A percentile compares a stretch with the other conserved stretches of the same genome.
phyloP scores from a whole-genome alignment of 1,284 basidiomycete species.

The Phellopilus nigrolimitatus region DNA sequence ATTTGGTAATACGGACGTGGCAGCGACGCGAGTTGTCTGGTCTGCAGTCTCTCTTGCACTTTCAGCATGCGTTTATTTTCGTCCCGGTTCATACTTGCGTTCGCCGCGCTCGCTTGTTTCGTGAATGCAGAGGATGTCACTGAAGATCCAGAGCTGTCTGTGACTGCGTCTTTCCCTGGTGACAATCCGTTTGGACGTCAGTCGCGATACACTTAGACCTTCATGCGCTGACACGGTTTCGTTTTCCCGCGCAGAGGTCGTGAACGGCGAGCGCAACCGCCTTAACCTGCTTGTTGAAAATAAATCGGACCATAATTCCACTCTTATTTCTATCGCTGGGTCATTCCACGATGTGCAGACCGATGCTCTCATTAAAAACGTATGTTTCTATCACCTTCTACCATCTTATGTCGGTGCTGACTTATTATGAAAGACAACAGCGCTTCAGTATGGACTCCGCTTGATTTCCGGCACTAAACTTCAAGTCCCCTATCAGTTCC shows the following conservation, averaged over 20 bases:
- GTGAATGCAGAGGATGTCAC: background rate
- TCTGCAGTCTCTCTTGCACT: background rate
- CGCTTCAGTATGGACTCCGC: conserved; percentile 54
- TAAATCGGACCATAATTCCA: conserved; percentile 71
- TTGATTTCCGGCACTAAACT: conserved; percentile 63
- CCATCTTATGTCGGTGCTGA: background rate
- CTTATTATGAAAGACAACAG: conserved; percentile 49
- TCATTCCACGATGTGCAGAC: conserved; percentile 69
- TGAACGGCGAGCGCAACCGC: conserved; percentile 82
- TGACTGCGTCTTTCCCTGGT: conserved; percentile 67
- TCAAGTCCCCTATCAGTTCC: conserved; percentile 69
- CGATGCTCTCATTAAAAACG: conserved; percentile 69
- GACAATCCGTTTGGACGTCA: conserved; percentile 78
- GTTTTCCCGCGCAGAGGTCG: conserved; percentile 51
- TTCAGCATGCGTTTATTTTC: conserved; percentile 9
- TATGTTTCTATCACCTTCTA: conserved; percentile 30
- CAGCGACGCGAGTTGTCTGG: background rate
- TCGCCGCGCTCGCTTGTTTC: background rate
- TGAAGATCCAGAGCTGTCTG: conserved; percentile 49
- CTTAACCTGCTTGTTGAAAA: conserved; percentile 70
- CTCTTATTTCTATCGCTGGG: conserved; percentile 65
- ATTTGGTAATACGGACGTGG: no score
- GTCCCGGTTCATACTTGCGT: background rate
- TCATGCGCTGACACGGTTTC: background rate
- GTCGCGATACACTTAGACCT: conserved; percentile 27